phyloP scores from a whole-genome alignment of 1,284 basidiomycete species.

The Sporisorium graminicola region DNA sequence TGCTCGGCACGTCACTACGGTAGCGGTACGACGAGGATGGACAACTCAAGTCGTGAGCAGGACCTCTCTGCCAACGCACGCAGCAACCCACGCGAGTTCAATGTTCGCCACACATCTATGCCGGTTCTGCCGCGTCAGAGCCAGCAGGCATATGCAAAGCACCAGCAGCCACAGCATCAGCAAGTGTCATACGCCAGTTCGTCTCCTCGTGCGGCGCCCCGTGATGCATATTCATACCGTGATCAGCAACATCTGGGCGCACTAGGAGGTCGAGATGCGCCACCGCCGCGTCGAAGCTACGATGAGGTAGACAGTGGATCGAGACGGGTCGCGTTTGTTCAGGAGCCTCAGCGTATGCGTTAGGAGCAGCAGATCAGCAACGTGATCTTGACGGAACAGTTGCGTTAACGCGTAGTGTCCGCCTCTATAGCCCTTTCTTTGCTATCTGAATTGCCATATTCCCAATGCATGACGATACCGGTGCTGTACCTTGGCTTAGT shows the following conservation, averaged over 20 bases:
- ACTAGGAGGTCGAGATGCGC: conserved; percentile 7
- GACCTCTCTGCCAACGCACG: not conserved
- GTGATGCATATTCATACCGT: conserved; percentile 21
- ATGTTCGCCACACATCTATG: conserved; percentile 35
- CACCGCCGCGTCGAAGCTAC: conserved; percentile 30
- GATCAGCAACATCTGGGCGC: conserved; percentile 23
- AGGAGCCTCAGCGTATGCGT: conserved; percentile 36
- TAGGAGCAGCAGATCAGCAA: conserved; percentile 48
- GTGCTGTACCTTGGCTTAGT: too few species aligned
- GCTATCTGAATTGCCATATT: not conserved
- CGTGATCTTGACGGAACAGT: not conserved
- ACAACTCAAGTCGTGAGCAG: not conserved
- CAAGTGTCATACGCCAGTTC: conserved; percentile 23
- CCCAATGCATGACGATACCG: not conserved
- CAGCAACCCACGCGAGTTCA: conserved; percentile 31
- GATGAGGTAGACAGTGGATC: conserved; percentile 28
- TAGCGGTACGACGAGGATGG: conserved; percentile 14
- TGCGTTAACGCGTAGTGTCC: not conserved
- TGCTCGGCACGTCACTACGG: conserved; percentile 58
- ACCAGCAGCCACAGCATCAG: conserved; percentile 16
- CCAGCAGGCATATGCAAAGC: conserved; percentile 12
- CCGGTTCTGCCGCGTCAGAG: conserved; percentile 23
- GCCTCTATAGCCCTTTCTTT: not conserved
- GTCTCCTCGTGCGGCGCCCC: conserved; percentile 12
- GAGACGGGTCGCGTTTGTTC: conserved; percentile 44